phyloP scores from a whole-genome alignment of 768 basidiomycete species.

The Psilocybe subaeruginosa region DNA sequence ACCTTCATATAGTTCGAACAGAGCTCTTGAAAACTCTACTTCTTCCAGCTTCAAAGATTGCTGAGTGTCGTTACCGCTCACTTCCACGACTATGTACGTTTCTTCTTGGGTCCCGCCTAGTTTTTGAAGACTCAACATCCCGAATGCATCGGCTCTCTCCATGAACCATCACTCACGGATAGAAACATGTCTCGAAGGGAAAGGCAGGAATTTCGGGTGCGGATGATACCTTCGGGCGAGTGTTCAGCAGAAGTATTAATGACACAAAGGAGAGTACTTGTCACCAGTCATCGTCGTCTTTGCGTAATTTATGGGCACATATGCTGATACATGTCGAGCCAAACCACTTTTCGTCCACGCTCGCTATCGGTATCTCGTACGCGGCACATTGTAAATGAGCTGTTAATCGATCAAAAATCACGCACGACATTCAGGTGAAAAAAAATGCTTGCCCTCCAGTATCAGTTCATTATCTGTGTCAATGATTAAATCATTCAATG shows the following conservation, averaged over 20 bases:
- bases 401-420: slow-evolving; percentile 18
- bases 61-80: slow-evolving; percentile 43
- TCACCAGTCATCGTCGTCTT: slow-evolving; percentile 85
- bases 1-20: slow-evolving; percentile 91
- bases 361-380: slow-evolving; percentile 79
- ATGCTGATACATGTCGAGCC: slow-evolving; percentile 61
- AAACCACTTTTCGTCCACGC: slow-evolving; percentile 72
- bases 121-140: not conserved
- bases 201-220: slow-evolving; percentile 78
- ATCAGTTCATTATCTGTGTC: slow-evolving; percentile 77
- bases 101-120: slow-evolving; percentile 73
- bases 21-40: slow-evolving; percentile 77
- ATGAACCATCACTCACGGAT: slow-evolving; percentile 48
- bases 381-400: slow-evolving; percentile 89
- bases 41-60: slow-evolving; percentile 66
- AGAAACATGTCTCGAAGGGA: slow-evolving; percentile 71
- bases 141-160: not conserved
- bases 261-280: slow-evolving; percentile 18
- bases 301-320: slow-evolving; percentile 60
- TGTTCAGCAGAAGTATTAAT: too few species aligned
- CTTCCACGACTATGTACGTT: slow-evolving; percentile 73
- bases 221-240: slow-evolving; percentile 69
- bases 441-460: slow-evolving; percentile 54
- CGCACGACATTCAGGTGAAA: not conserved
- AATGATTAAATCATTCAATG: slow-evolving; percentile 64